Percentiles rank a stretch among this genome's conserved stretches.
Evolutionary conservation across 1,284 basidiomycete species (phyloP).

Genomic region (Leccinum fuscescens): DNA sequence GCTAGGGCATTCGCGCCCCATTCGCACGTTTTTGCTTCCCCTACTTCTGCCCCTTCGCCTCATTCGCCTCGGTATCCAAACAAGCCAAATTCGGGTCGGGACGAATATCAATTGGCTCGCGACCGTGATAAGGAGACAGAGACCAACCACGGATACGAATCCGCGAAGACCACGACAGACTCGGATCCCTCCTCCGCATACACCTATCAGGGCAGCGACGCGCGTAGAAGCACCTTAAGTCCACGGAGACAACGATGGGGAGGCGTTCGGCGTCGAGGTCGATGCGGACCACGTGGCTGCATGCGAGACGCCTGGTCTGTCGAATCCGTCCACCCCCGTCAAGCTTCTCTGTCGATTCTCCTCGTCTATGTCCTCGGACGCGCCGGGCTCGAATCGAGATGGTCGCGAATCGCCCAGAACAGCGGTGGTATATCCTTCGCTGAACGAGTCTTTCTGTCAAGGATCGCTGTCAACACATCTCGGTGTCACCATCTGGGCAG

Average conservation of each 20-base stretch:
- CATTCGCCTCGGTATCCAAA: background rate
- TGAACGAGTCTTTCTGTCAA: constrained; percentile 27
- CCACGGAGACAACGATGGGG: constrained; percentile 17
- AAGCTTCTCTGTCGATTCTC: constrained; percentile 17
- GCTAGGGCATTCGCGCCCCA: constrained; percentile 5
- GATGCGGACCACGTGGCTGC: constrained; percentile 3
- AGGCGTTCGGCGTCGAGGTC: constrained; percentile 13
- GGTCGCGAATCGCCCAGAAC: constrained; percentile 9
- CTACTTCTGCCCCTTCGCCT: background rate
- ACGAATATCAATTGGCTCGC: constrained; percentile 3
- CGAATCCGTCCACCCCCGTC: constrained; percentile 17
- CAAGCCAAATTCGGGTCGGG: constrained; percentile 3
- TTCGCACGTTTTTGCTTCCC: background rate
- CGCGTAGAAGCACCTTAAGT: constrained; percentile 9
- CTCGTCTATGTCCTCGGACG: background rate
- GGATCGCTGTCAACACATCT: background rate
- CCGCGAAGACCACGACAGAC: constrained; percentile 31
- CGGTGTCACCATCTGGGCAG: no score
- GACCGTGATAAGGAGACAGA: constrained; percentile 26
- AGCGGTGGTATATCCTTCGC: constrained; percentile 25
- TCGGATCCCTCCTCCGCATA: constrained; percentile 30
- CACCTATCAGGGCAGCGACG: constrained; percentile 22
- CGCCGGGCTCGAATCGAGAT: constrained; percentile 1
- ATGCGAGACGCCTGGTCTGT: constrained; percentile 1
- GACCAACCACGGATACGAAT: constrained; percentile 29